Base-by-base conservation (phyloP, 2,329 filamentous ascomycete genomes). In the Phialophora chinensis region DNA sequence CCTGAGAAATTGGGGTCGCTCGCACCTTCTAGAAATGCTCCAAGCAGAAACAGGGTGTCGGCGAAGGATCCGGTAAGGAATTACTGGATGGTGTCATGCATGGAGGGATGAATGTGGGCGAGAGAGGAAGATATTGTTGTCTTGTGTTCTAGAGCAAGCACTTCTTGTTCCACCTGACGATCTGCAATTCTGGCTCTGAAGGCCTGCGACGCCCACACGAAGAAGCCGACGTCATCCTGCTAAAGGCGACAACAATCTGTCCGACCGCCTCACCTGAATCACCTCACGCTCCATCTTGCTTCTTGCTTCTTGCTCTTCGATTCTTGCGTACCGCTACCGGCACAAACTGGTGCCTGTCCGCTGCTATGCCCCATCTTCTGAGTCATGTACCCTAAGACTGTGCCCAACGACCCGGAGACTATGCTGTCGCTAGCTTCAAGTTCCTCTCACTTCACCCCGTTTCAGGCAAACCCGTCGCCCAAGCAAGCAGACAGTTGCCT, bases 401-500 rank as follows among this genome's bases (percentile, higher is more conserved):
- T 44, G 38, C 38, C 38, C 38, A 44, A 44, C 4, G 38, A n/a
- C 38, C 38, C 38, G 17, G 12, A n/a, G 38, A n/a, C 38, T 44
- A 44, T 44, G 38, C 14, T n/a, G 17, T n/a, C 38, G 38, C 38
- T 44, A 44, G 17, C 38, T n/a, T n/a, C 38, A 3, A 7, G 5
- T 44, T n/a, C 17, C 38, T n/a, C 14, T n/a, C 38, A n/a, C 0
- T 44, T 20, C 38, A 44, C 38, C 38, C 38, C 23, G 14, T 52
- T 20, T 49, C 20, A 52, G 49, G 49, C 49, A 52, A 5, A 12
- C 20, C 20, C 14, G 25, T 27, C 27, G 29, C 29, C 53, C 53
- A 55, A 55, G 29, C 53, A 55, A 55, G 10, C 53, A 52, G 29
- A 38, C 55, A 42, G 62, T 52, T 62, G 65, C 65, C 65, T 64